Conservation (phyloP, 2,329 filamentous ascomycete genomes). For the Aspergillus puulaauensis region DNA sequence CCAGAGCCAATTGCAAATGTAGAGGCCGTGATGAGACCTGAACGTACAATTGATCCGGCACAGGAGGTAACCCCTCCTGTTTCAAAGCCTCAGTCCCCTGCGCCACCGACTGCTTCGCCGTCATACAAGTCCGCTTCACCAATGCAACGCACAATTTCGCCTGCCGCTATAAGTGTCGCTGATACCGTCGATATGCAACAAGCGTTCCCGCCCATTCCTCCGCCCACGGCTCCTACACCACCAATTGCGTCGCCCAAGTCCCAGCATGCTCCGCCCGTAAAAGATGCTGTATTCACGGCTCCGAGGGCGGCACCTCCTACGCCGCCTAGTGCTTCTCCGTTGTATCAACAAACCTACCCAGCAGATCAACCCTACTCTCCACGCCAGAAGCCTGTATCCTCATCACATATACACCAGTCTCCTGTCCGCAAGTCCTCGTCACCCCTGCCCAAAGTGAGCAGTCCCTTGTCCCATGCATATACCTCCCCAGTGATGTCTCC, state of each 20-base stretch:
- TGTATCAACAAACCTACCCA: slow-evolving; percentile 14
- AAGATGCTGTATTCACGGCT: slow-evolving; percentile 10
- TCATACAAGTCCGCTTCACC: slow-evolving; percentile 18
- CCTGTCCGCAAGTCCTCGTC: slow-evolving; percentile 26
- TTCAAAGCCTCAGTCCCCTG: slow-evolving; percentile 19
- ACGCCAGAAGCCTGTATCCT: slow-evolving; percentile 16
- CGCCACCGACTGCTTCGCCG: slow-evolving; percentile 12
- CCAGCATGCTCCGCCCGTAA: slow-evolving; percentile 9
- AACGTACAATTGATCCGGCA: slow-evolving; percentile 2
- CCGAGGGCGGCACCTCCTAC: slow-evolving; percentile 15
- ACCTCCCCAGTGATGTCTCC: slow-evolving; percentile 37
- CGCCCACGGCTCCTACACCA: slow-evolving; percentile 13
- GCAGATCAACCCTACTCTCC: slow-evolving; percentile 14
- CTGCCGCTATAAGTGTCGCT: slow-evolving; percentile 7
- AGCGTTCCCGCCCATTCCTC: slow-evolving; percentile 4
- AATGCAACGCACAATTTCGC: slow-evolving; percentile 13
- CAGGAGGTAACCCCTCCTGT: slow-evolving; percentile 15
- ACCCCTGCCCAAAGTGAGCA: slow-evolving; percentile 33
- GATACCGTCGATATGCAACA: neutral
- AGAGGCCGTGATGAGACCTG: slow-evolving; percentile 4
- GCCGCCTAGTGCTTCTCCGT: slow-evolving; percentile 16
- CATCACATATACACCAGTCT: slow-evolving; percentile 17
- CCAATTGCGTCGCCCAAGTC: slow-evolving; percentile 13
- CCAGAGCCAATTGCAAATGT: neutral
- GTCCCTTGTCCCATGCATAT: slow-evolving; percentile 38